These are phyloP conservation scores for Ceriops zippeliana DNA, from an alignment of 345 rosid species.

Conservation along the genomic window DNA sequence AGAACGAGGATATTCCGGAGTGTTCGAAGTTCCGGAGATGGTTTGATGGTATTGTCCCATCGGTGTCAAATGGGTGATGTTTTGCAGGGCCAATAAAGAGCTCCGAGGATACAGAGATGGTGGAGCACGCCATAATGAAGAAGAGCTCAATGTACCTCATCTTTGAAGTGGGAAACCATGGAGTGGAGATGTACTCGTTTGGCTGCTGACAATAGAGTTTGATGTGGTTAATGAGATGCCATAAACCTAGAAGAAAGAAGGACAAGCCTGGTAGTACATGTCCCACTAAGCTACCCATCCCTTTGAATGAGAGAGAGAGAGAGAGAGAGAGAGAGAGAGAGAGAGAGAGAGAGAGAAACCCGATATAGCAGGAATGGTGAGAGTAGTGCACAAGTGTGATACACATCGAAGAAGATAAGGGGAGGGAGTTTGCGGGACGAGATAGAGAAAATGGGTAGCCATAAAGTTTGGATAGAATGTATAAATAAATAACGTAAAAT, in stretches of 20 bases:
- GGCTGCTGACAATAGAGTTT: constrained; percentile 47
- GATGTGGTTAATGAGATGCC: constrained; percentile 78
- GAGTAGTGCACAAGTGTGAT: too few species aligned
- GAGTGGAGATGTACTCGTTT: constrained; percentile 43
- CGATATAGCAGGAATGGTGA: too few species aligned
- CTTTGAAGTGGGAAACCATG: constrained; percentile 61
- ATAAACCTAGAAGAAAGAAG: constrained; percentile 57
- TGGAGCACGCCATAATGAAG: constrained; percentile 47
- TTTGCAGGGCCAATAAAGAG: constrained; percentile 61
- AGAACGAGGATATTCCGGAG: constrained; percentile 55
- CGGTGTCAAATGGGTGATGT: constrained; percentile 75
- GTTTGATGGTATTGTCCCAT: constrained; percentile 72
- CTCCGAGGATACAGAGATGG: constrained; percentile 64
- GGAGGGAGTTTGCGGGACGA: too few species aligned
- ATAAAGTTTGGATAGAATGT: too few species aligned
- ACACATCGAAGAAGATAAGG: too few species aligned
- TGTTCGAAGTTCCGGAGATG: constrained; percentile 86
- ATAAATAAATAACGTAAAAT: too few species aligned
- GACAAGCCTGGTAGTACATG: constrained; percentile 69
- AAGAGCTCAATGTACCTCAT: constrained; percentile 53
- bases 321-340: too few species aligned
- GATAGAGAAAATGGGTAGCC: too few species aligned
- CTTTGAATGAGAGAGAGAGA: not conserved
- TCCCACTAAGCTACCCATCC: constrained; percentile 66
- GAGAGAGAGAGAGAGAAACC: too few species aligned